A percentile compares a stretch with the other conserved stretches of the same genome.
These are phyloP conservation scores for Arthrobotrys sphaeroides DNA, from an alignment of 2,329 filamentous ascomycete species.

Conservation along the genomic window DNA sequence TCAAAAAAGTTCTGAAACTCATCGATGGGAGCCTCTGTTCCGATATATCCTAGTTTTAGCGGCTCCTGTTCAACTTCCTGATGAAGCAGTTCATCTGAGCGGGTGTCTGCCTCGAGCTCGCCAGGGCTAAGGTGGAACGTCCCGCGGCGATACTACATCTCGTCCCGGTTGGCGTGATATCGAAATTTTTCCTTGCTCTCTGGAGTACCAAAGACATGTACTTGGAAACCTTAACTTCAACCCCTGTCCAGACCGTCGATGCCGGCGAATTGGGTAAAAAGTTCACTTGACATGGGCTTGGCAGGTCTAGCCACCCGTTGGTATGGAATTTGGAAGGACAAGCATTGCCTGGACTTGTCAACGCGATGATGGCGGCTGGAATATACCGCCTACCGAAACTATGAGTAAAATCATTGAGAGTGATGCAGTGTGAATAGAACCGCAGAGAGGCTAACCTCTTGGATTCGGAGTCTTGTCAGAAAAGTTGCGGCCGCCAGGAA, in stretches of 20 bases:
- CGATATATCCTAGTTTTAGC: not conserved
- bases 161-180: slow-evolving; percentile 11
- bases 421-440: slow-evolving; percentile 4
- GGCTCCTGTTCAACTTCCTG: not conserved
- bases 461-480: not conserved
- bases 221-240: not conserved
- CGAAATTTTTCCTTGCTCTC: not conserved
- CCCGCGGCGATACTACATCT: slow-evolving; percentile 5
- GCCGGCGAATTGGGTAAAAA: slow-evolving; percentile 14
- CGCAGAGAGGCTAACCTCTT: slow-evolving; percentile 11
- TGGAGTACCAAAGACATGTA: not conserved
- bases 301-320: slow-evolving; percentile 9
- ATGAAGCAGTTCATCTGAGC: slow-evolving; percentile 1
- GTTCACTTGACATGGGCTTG: not conserved
- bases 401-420: not conserved
- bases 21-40: not conserved
- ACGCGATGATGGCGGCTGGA: slow-evolving; percentile 7
- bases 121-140: not conserved
- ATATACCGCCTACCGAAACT: not conserved
- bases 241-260: not conserved
- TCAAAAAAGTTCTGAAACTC: not conserved
- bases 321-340: slow-evolving; percentile 12
- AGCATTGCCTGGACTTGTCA: slow-evolving; percentile 4
- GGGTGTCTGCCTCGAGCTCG: slow-evolving; percentile 4
- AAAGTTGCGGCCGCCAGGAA: not conserved